Base-by-base conservation (phyloP, 2,329 filamentous ascomycete species). In the Apiospora koreana region DNA sequence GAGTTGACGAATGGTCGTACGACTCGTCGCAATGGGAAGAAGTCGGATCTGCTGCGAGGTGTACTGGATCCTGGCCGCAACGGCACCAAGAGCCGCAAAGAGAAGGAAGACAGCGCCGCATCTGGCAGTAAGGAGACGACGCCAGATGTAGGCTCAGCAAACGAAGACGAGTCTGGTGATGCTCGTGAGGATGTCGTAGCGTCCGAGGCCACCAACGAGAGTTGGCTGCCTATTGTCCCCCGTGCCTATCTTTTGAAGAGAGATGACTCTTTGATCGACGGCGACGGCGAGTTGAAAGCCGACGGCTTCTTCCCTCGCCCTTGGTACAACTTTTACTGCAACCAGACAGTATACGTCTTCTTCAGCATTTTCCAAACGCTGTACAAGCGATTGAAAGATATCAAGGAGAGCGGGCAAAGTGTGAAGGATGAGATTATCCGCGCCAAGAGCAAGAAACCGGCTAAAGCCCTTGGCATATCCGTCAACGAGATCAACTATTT, bases 281-380 rank as follows among this genome's bases (percentile, higher is more conserved):
- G 84, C 48, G 89, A 88, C 74, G 89, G 86, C 77, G 90, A 86
- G 81, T 88, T 88, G 76, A 95, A 87, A 85, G 92, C 83, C 72
- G 94, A 97, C 72, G 93, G 94, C 68, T 91, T 93, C 70, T 97
- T 96, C 81, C 87, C 88, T 74, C 93, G 95, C 65, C 90, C 91
- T 14, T 91, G 89, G 81, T 97, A 94, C 84, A 95, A 95, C 79
- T 90, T 98, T 79, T 99, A 97, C 83, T 92, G 92, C 79, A 98
- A 98, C 80, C 89, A 94, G 76, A 94, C 92, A 3, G 92, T 99
- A 71, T 97, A 94, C 79, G 95, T 96, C 81, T 98, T 99, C 86
- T 93, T 99, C 84, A 93, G 92, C 75, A 91, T 97, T 72, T 96
- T 99, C 80, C 91, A 97, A 78, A 93, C 92, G n/a, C 85, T 99